Percentiles rank a stretch among this genome's conserved stretches.
phyloP scores from a whole-genome alignment of 805 yeast genomes.

The Teunomyces barrocoloradensis region DNA sequence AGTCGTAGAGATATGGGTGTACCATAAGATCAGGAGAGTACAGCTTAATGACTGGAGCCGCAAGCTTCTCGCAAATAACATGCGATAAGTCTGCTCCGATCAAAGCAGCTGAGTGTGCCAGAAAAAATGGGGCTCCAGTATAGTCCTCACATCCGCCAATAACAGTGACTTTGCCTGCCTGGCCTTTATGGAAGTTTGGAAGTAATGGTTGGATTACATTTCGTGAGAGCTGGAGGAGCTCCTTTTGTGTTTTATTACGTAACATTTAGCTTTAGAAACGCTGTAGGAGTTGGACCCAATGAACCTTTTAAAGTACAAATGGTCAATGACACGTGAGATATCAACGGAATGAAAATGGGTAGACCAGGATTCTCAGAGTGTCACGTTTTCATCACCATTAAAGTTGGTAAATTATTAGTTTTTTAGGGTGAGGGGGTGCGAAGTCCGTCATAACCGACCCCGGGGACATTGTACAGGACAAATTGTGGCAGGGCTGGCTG shows the following conservation, averaged over 20 bases:
- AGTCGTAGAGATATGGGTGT: slow-evolving; percentile 78
- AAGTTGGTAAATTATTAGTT: neutral
- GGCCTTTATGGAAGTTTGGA: slow-evolving; percentile 81
- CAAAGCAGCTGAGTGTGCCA: slow-evolving; percentile 79
- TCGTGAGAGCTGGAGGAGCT: slow-evolving; percentile 49
- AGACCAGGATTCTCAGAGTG: neutral
- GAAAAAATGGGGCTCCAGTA: slow-evolving; percentile 95
- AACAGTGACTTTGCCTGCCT: slow-evolving; percentile 80
- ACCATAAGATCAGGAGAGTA: slow-evolving; percentile 96
- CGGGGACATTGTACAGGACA: neutral
- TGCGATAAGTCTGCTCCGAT: slow-evolving; percentile 90
- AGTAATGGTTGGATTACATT: slow-evolving; percentile 73
- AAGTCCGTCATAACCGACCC: neutral
- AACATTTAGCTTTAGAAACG: slow-evolving; percentile 4
- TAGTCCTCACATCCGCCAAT: slow-evolving; percentile 95
- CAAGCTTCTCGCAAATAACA: slow-evolving; percentile 76
- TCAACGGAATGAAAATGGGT: neutral
- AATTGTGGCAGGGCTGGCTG: slow-evolving; percentile 3
- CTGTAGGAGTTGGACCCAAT: no score
- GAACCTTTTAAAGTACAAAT: no score
- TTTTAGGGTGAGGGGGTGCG: neutral
- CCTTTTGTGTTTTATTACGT: slow-evolving; percentile 30
- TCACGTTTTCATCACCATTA: neutral
- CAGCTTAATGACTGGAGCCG: slow-evolving; percentile 77
- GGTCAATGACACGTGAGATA: neutral